A percentile compares a stretch with the other conserved stretches of the same genome.
phyloP scores from a whole-genome alignment of 345 rosid genomes.

The Physaria fendleri region DNA sequence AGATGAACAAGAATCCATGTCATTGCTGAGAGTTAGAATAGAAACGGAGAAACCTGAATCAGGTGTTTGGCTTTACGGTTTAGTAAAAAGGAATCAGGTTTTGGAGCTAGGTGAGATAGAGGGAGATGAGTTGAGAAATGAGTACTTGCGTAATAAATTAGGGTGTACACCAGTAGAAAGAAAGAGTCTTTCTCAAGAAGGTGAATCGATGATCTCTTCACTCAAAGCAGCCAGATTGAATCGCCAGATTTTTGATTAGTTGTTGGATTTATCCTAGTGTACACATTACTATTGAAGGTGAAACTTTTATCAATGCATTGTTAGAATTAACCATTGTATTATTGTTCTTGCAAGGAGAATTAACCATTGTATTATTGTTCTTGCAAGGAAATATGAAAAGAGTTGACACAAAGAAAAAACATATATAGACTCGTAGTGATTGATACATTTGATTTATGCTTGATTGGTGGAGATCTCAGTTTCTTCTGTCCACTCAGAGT shows the following conservation, averaged over 20 bases:
- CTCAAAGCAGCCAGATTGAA: constrained; percentile 46
- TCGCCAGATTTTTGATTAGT: constrained; percentile 27
- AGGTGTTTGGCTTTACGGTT: constrained; percentile 38
- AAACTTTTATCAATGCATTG: too few species aligned
- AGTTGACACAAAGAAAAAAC: too few species aligned
- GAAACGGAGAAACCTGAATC: constrained; percentile 27
- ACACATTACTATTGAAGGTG: too few species aligned
- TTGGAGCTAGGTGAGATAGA: constrained; percentile 43
- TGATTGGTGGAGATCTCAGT: too few species aligned
- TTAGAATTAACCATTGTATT: too few species aligned
- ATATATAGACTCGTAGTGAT: too few species aligned
- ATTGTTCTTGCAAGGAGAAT: too few species aligned
- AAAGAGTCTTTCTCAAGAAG: constrained; percentile 41
- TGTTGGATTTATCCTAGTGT: too few species aligned
- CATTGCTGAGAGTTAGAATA: constrained; percentile 45
- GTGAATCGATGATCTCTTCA: constrained; percentile 44
- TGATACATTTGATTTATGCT: too few species aligned
- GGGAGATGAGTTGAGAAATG: constrained; percentile 46
- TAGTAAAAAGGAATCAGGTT: constrained; percentile 50
- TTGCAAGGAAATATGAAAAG: too few species aligned
- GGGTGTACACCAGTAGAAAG: constrained; percentile 39
- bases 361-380: too few species aligned
- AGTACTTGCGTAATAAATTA: constrained; percentile 31
- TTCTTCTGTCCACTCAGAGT: too few species aligned
- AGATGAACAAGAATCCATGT: constrained; percentile 38